Conservation (phyloP, 23 red algal genomes). For the Gracilariopsis chorda region DNA sequence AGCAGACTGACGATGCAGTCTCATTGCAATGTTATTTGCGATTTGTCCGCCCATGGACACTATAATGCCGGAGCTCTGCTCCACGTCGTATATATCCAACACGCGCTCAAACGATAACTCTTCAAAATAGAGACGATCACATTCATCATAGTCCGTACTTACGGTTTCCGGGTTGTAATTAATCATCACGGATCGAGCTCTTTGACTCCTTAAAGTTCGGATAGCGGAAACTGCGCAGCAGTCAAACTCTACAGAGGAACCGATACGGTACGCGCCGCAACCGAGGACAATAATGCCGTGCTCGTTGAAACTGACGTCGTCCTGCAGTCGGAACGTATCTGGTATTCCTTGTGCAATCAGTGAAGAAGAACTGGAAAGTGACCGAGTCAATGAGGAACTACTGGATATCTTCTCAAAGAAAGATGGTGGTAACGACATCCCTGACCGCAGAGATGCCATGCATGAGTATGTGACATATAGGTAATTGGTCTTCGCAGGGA, state of each 20-base stretch:
- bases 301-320: constrained; percentile 82
- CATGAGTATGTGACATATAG: constrained; percentile 89
- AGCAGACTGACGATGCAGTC: constrained; percentile 84
- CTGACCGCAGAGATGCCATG: background rate
- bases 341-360: background rate
- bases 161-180: constrained; percentile 99
- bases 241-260: constrained; percentile 99
- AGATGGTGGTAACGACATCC: background rate
- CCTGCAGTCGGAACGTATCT: constrained; percentile 7
- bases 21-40: constrained; percentile 99
- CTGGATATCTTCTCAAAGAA: background rate
- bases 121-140: constrained; percentile 97
- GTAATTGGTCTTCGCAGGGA: constrained; percentile 98
- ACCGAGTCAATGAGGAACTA: background rate
- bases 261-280: constrained; percentile 94
- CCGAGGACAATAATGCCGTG: constrained; percentile 93
- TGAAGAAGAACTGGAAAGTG: background rate
- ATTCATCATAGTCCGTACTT: constrained; percentile 98
- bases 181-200: constrained; percentile 89
- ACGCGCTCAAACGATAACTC: constrained; percentile 99
- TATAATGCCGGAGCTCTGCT: constrained; percentile 81
- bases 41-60: constrained; percentile 99
- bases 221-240: constrained; percentile 95
- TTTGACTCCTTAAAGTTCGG: constrained; percentile 75
- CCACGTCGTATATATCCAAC: constrained; percentile 90